Base-by-base conservation (phyloP, 768 basidiomycete genomes). In the Gymnopilus dilepis region DNA sequence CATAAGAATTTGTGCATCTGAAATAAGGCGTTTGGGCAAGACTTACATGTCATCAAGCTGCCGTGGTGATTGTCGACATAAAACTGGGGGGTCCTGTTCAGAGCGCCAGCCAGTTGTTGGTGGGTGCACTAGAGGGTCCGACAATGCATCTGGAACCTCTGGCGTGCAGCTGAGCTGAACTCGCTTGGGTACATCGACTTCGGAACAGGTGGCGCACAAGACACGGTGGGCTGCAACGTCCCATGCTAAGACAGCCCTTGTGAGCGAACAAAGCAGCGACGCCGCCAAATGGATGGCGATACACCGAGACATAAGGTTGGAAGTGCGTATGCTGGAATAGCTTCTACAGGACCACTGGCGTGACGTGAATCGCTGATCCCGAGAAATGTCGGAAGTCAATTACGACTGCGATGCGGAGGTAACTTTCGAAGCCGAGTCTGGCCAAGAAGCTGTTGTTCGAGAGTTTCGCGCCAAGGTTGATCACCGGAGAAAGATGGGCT, bases 401-500 rank as follows among this genome's bases (percentile, higher is more conserved):
- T 63, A 51, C 58, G 26, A 56, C 15, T 42, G 56, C 47, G 52
- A 21, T 48, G 3, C 30, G 40, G 13, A 26, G 37, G 24, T 13
- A 45, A 26, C 37, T 11, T 22, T 19, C 30, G 47, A 48, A 48
- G 22, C n/a, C 24, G 9, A 48, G 26, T 17, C n/a, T 24, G 22
- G 9, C 43, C n/a, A n/a, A 12, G 43, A 58, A 37, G 26, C 55
- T 24, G 19, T 21, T 19, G 21, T 3, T 31, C 19, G 38, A 45
- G 34, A 48, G 45, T 56, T 62, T 63, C 37, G 52, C 40, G 59
- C 55, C 24, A 51, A 31, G 50, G 55, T 48, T 56, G 47, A 62
- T 54, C 47, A 64, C 51, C 31, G 59, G 48, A 48, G 55, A 31
- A 63, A 52, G 26, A 60, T 61, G 61, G 65, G 43, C 57, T 67